These are phyloP conservation scores for Parasitella parasitica DNA, from an alignment of 371 early-diverging fungal species.

Conservation along the genomic window DNA sequence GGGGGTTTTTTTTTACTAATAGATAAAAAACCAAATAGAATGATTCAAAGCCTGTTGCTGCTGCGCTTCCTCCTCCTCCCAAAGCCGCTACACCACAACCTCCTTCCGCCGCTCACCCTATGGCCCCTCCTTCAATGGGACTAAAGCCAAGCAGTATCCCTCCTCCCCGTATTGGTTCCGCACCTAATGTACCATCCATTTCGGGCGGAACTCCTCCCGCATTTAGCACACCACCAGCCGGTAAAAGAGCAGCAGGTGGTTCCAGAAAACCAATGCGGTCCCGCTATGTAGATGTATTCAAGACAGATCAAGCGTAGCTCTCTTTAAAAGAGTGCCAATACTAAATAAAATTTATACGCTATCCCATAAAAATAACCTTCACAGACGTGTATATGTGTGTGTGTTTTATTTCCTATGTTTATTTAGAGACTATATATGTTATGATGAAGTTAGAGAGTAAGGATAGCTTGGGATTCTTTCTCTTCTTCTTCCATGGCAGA, in stretches of 20 bases:
- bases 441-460: constrained; percentile 15
- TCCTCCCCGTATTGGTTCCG: constrained; percentile 27
- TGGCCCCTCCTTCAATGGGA: background rate
- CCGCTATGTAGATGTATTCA: constrained; percentile 53
- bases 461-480: constrained; percentile 31
- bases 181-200: constrained; percentile 16
- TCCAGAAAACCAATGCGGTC: constrained; percentile 46
- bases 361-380: background rate
- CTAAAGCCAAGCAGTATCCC: constrained; percentile 18
- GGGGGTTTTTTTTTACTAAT: too few species aligned
- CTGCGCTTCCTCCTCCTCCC: constrained; percentile 33
- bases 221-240: constrained; percentile 32
- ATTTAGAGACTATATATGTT: background rate
- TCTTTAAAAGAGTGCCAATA: too few species aligned
- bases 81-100: constrained; percentile 7
- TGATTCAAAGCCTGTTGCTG: constrained; percentile 27
- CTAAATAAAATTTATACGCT: constrained; percentile 20
- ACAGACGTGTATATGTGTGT: too few species aligned
- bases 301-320: constrained; percentile 14
- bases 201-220: constrained; percentile 10
- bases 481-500: constrained; percentile 32
- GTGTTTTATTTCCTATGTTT: background rate
- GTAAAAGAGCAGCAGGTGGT: constrained; percentile 26
- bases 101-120: background rate
- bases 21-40: constrained; percentile 7